Evolutionary conservation across 2,329 filamentous ascomycete genomes (phyloP).

Genomic region (Trichoderma pleuroti): DNA sequence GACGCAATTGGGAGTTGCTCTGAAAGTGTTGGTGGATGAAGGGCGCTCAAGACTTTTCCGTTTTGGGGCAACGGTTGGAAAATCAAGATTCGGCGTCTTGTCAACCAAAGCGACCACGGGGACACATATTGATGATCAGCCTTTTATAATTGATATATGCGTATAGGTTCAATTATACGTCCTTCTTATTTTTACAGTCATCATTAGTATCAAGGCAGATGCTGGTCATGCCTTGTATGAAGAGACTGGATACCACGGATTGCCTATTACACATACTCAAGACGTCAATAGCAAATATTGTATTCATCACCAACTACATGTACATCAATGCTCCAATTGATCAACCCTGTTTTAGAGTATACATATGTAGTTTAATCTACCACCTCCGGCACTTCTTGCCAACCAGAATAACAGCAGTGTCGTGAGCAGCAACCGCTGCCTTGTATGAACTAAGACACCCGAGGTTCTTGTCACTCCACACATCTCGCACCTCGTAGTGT

Average conservation of each 20-base stretch:
- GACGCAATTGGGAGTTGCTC: slow-evolving; percentile 1
- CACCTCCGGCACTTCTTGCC: not conserved
- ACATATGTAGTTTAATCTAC: not conserved
- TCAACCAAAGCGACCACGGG: not conserved
- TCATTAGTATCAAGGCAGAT: not conserved
- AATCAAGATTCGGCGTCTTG: not conserved
- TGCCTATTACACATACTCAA: not conserved
- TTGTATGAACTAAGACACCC: slow-evolving; percentile 33
- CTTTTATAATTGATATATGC: not conserved
- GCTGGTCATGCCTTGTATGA: not conserved
- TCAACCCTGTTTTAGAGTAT: not conserved
- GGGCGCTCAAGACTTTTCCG: not conserved
- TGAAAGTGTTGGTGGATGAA: not conserved
- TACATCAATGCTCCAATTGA: not conserved
- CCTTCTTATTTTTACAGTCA: not conserved
- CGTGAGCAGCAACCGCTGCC: slow-evolving; percentile 33
- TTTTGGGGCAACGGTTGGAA: not conserved
- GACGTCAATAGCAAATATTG: not conserved
- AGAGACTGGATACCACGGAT: not conserved
- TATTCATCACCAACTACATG: not conserved
- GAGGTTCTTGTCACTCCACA: slow-evolving; percentile 44
- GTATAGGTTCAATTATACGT: not conserved
- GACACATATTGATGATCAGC: not conserved
- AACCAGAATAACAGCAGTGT: slow-evolving; percentile 32
- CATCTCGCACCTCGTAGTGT: slow-evolving; percentile 41